Base-by-base conservation (phyloP, 106 monocot species). In the Dendrobium chrysotoxum region DNA sequence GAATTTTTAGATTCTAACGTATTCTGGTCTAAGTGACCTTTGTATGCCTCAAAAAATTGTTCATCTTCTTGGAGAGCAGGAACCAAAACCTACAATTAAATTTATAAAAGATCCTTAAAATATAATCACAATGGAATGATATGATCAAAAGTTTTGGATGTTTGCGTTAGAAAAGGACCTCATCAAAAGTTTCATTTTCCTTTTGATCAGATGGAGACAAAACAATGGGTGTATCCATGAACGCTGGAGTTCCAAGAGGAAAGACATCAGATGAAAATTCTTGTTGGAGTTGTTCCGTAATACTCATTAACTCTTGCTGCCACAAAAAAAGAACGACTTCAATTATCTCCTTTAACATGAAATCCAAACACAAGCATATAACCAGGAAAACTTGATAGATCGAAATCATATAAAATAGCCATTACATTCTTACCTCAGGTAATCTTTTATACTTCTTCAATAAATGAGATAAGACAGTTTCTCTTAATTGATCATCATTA, bases 231-330 rank as follows among this genome's bases (percentile, higher is more conserved):
- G 89, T 84, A 65, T 98, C 95, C 91, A 87, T 85, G 79, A 92
- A 94, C 79, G 86, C 75, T 70, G 97, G 90, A 72, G 83, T 88
- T 46, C 89, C 85, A 82, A 92, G 80, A 26, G 83, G 83, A 78
- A 93, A 91, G 67, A 78, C 79, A 79, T 95, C 95, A 38, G 91
- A 87, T 79, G 92, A 92, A 85, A 98, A 98, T 75, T 85, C 85
- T 61, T 86, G 86, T 15, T 84, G 80, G 38, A 98, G 82, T 53
- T 98, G 89, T 65, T 88, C 84, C 83, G 82, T 95, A 79, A 95
- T 87, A 73, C 65, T 40, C 15, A 72, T 39, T 40, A 91, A 72
- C 28, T 98, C 89, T 74, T 92, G 87, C 93, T 93, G 84, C 61
- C 82, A 81, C 45, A 68, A 72, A 30, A 78, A 38, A 71, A 39